Percentiles rank a stretch among this genome's conserved stretches.
Evolutionary conservation across 495 filamentous ascomycete genomes (phyloP).

Genomic region (Talaromyces stipitatus): DNA sequence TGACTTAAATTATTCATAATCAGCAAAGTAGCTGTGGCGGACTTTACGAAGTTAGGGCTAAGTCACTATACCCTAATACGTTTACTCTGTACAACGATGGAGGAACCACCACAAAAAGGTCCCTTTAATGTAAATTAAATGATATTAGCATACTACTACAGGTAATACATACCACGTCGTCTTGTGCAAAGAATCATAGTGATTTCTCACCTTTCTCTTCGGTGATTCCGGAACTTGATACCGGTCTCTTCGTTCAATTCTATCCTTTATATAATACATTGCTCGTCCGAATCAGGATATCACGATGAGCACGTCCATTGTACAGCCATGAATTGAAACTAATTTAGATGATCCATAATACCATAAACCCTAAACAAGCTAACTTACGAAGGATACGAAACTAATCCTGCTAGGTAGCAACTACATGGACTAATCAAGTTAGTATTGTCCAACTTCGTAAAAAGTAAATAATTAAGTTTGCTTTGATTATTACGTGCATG

Average conservation of each 20-base stretch:
- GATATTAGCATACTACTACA: background rate
- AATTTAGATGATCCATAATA: background rate
- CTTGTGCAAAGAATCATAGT: background rate
- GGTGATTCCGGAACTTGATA: background rate
- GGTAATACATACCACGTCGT: background rate
- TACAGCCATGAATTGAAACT: background rate
- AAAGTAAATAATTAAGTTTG: background rate
- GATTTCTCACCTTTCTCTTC: background rate
- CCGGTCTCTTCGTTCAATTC: background rate
- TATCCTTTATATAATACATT: background rate
- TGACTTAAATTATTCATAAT: background rate
- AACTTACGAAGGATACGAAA: background rate
- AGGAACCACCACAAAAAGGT: background rate
- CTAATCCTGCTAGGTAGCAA: background rate
- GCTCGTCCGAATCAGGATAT: background rate
- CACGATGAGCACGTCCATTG: background rate
- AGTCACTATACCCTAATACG: background rate
- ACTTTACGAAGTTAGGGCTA: background rate
- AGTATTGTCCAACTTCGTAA: background rate
- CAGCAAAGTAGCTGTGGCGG: background rate
- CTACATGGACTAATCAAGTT: background rate
- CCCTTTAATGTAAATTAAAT: background rate
- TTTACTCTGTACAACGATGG: background rate
- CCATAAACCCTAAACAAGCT: background rate
- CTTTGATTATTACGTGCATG: background rate